Conservation (phyloP, 2,329 filamentous ascomycete species). For the Cryphonectria radicalis region DNA sequence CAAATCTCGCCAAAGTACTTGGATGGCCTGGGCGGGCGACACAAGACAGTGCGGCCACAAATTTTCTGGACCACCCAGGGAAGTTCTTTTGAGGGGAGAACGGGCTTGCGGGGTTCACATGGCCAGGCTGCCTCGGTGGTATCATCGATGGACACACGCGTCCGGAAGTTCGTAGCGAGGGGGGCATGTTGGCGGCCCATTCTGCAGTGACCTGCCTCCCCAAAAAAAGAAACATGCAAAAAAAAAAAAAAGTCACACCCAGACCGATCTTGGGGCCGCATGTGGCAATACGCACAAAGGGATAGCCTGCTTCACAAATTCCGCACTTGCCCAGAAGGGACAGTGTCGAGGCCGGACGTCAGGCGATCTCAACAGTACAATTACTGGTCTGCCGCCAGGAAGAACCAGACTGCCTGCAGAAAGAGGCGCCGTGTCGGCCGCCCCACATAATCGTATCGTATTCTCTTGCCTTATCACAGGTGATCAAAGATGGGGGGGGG, state of each 20-base stretch:
- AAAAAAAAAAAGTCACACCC: neutral
- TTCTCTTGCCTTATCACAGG: slow-evolving; percentile 10
- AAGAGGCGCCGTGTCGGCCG: neutral
- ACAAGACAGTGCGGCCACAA: slow-evolving; percentile 20
- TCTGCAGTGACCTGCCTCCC: slow-evolving; percentile 7
- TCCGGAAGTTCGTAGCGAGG: slow-evolving; percentile 7
- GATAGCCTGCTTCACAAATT: neutral
- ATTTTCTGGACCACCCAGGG: slow-evolving; percentile 15
- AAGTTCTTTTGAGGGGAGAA: slow-evolving; percentile 6
- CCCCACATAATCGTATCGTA: slow-evolving; percentile 11
- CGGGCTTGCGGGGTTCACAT: slow-evolving; percentile 20
- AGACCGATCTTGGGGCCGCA: slow-evolving; percentile 1
- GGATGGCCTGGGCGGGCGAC: slow-evolving; percentile 22
- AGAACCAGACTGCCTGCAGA: neutral
- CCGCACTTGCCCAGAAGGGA: slow-evolving; percentile 8
- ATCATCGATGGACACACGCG: slow-evolving; percentile 15
- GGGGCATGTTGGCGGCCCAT: neutral
- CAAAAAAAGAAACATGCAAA: neutral
- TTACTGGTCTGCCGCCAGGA: neutral
- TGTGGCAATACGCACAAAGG: slow-evolving; percentile 1
- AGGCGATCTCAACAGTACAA: neutral
- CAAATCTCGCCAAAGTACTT: slow-evolving; percentile 27
- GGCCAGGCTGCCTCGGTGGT: slow-evolving; percentile 18
- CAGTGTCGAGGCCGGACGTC: neutral
- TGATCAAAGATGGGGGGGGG: slow-evolving; percentile 12